Base-by-base conservation (phyloP, 2,329 filamentous ascomycete species). In the Emericellopsis cladophorae region DNA sequence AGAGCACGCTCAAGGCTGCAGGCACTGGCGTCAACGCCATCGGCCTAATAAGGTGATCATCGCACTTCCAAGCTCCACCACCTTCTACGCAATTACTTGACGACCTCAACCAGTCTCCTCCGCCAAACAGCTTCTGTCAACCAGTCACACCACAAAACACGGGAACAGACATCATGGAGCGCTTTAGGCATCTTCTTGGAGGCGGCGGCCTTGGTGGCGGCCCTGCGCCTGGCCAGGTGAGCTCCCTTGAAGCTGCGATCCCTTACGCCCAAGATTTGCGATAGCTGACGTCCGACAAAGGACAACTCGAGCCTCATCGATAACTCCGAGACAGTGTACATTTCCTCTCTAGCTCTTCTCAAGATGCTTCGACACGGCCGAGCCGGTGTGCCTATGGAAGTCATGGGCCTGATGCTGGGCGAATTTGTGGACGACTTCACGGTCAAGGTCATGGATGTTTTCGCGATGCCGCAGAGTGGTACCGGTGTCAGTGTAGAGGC, bases 401-500 rank as follows among this genome's bases (percentile, higher is more conserved):
- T 98, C 61, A 98, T 98, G 92, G 92, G 92, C 47, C 71, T 98
- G 60, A 98, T 98, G 92, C 67, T 96, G 55, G 92, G 92, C 61
- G 92, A 96, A 62, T 96, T 98, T 53, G 90, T 98, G 45, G 92
- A 98, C 58, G 92, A 96, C 67, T 98, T 95, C 66, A 98, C 92
- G 44, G 92, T 98, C 47, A 83, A 90, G 51, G 92, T 98, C 12
- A 90, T 96, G 50, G 92, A 98, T 64, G 92, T 98, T 23, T 98
- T 98, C 64, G 92, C 92, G 45, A 98, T 98, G 92, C 92, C 92
- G 16, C 92, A 98, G 61, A 95, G 89, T 53, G 92, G 92, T 66
- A 98, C 92, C 2, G 92, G 92, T 51, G 92, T 98, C 52, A 95
- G 87, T 64, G 92, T 98, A 54, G 92, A 98, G 66, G 93, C 92